These are phyloP conservation scores for Ustilago xerochloae DNA, from an alignment of 1,284 basidiomycete species.

Conservation along the genomic window DNA sequence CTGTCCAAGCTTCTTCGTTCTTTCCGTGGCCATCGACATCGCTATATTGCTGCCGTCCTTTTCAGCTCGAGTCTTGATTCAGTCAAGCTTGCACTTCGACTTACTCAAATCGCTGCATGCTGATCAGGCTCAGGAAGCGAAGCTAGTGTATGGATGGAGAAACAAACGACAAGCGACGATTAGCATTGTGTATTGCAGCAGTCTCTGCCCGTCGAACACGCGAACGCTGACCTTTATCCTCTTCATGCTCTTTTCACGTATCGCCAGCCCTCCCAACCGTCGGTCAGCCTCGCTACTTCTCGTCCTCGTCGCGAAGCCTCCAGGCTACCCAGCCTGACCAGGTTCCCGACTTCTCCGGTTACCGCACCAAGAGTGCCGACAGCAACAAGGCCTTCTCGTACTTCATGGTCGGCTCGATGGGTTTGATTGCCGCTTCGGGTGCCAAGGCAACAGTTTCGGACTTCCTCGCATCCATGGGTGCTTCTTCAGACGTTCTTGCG, in stretches of 20 bases:
- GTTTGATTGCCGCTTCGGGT: constrained; percentile 90
- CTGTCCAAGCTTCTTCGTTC: no score
- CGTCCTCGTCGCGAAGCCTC: constrained; percentile 56
- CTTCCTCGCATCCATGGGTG: constrained; percentile 94
- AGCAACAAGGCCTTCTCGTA: constrained; percentile 89
- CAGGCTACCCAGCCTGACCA: constrained; percentile 68
- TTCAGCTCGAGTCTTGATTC: no score
- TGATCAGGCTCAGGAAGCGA: no score
- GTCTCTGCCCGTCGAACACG: neutral
- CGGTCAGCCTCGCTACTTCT: constrained; percentile 58
- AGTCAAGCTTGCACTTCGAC: no score
- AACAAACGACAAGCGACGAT: no score
- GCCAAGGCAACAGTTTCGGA: constrained; percentile 94
- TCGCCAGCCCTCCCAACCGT: constrained; percentile 45
- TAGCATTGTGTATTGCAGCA: no score
- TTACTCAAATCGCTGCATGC: no score
- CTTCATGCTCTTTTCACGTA: neutral
- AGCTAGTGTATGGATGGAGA: no score
- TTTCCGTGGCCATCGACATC: neutral
- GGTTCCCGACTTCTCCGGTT: constrained; percentile 88
- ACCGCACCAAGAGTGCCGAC: constrained; percentile 78
- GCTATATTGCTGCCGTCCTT: no score
- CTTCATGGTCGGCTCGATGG: constrained; percentile 96
- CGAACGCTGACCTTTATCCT: neutral
- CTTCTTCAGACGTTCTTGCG: constrained; percentile 96